Percentiles rank a stretch among this genome's conserved stretches.
Evolutionary conservation across 1,284 basidiomycete species (phyloP).

Genomic region (Rhodofomes roseus): DNA sequence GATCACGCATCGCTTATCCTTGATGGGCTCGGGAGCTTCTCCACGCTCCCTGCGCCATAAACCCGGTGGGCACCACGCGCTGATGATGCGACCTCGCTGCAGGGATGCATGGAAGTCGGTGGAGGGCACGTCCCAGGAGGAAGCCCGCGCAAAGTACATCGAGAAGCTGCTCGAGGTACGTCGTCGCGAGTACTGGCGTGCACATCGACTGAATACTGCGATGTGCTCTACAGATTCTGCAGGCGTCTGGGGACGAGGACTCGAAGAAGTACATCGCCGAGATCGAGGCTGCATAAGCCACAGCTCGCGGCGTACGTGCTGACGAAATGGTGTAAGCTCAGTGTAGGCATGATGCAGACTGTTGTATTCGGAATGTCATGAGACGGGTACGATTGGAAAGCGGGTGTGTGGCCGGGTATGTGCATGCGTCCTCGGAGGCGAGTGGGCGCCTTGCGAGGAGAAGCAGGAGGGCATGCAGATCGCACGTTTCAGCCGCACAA

Average conservation of each 20-base stretch:
- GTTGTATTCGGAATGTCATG: neutral
- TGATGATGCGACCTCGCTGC: constrained; percentile 26
- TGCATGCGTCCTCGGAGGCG: neutral
- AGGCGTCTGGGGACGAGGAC: constrained; percentile 45
- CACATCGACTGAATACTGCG: neutral
- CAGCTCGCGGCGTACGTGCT: neutral
- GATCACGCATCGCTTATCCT: constrained; percentile 5
- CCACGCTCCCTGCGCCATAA: constrained; percentile 22
- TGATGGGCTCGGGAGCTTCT: constrained; percentile 6
- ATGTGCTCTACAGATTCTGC: constrained; percentile 45
- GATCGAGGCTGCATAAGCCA: constrained; percentile 47
- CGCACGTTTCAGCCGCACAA: constrained; percentile 3
- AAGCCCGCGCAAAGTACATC: constrained; percentile 72
- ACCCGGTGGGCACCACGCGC: constrained; percentile 19
- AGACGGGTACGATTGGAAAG: neutral
- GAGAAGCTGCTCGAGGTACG: constrained; percentile 67
- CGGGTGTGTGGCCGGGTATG: neutral
- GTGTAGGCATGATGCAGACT: too few relatives aligned
- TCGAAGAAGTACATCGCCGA: constrained; percentile 56
- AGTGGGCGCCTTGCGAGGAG: neutral
- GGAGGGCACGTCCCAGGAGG: constrained; percentile 69
- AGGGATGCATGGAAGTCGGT: constrained; percentile 83
- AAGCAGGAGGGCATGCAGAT: constrained; percentile 2
- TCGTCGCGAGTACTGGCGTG: constrained; percentile 5
- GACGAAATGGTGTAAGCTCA: neutral